Evolutionary conservation across 306 rosid species (phyloP).

Genomic region (Betula pendula): DNA sequence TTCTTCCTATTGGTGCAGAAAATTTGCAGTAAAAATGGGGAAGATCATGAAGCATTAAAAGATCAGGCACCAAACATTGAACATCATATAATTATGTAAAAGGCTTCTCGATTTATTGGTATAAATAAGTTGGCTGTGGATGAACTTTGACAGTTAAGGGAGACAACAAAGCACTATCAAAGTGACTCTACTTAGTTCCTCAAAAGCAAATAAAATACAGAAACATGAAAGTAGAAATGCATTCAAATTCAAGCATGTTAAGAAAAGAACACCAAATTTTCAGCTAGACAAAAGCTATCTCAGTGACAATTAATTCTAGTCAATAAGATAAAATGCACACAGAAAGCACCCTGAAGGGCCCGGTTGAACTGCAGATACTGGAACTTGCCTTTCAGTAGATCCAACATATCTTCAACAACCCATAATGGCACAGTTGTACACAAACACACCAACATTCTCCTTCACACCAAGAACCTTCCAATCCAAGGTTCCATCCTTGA

Average conservation of each 20-base stretch:
- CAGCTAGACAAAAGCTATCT: constrained; percentile 48
- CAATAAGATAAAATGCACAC: constrained; percentile 48
- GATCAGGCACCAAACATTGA: constrained; percentile 21
- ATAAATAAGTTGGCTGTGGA: constrained; percentile 39
- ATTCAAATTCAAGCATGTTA: constrained; percentile 50
- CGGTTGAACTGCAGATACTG: constrained; percentile 57
- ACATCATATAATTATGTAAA: constrained; percentile 38
- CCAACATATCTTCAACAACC: constrained; percentile 73
- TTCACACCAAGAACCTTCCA: constrained; percentile 82
- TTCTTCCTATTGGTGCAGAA: constrained; percentile 23
- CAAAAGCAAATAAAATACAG: constrained; percentile 44
- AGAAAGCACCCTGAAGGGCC: constrained; percentile 46
- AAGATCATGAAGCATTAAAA: constrained; percentile 17
- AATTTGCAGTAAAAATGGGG: constrained; percentile 8
- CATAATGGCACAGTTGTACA: constrained; percentile 97
- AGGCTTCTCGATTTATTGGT: constrained; percentile 56
- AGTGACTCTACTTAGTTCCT: constrained; percentile 47
- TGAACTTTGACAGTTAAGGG: constrained; percentile 17
- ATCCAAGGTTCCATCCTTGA: constrained; percentile 65
- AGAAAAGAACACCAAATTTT: constrained; percentile 51
- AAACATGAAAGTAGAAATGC: constrained; percentile 49
- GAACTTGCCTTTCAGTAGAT: constrained; percentile 53
- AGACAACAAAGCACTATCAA: constrained; percentile 25
- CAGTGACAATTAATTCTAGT: constrained; percentile 51
- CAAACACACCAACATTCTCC: constrained; percentile 87